phyloP scores from a whole-genome alignment of 176 grass and related monocot genomes.

The Rhipidocladum racemiflorum region DNA sequence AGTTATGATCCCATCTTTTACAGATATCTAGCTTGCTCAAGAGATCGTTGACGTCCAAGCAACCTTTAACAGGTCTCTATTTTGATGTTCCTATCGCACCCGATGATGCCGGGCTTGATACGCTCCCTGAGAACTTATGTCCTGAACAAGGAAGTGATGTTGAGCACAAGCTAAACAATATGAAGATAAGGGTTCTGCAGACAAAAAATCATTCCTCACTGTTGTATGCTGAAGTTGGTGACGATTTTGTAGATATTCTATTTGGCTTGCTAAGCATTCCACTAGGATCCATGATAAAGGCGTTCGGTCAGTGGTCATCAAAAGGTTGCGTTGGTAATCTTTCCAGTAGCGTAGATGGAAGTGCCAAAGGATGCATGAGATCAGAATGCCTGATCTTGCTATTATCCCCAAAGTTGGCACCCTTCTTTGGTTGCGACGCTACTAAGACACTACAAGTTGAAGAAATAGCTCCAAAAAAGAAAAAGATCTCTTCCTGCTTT shows the following conservation, averaged over 20 bases:
- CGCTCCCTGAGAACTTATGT: background rate
- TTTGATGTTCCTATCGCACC: background rate
- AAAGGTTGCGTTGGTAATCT: slow-evolving; percentile 1
- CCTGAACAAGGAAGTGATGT: background rate
- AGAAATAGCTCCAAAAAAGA: background rate
- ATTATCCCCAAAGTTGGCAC: no score
- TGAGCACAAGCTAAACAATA: background rate
- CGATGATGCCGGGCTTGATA: background rate
- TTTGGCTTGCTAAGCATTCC: background rate
- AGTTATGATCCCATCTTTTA: no score
- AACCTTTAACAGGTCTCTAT: background rate
- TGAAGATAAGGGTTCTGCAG: slow-evolving; percentile 32
- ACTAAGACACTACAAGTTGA: background rate
- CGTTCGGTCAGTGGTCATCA: background rate
- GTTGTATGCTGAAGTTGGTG: slow-evolving; percentile 34
- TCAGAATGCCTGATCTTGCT: background rate
- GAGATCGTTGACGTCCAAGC: no score
- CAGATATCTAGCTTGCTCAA: no score
- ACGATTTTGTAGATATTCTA: slow-evolving; percentile 2
- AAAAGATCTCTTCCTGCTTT: background rate
- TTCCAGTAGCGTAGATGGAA: background rate
- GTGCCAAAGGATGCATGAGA: background rate
- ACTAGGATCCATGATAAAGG: background rate
- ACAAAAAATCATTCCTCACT: background rate
- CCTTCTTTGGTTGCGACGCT: background rate